These are phyloP conservation scores for Sporothrix brasiliensis DNA, from an alignment of 2,329 filamentous ascomycete species.

Conservation along the genomic window DNA sequence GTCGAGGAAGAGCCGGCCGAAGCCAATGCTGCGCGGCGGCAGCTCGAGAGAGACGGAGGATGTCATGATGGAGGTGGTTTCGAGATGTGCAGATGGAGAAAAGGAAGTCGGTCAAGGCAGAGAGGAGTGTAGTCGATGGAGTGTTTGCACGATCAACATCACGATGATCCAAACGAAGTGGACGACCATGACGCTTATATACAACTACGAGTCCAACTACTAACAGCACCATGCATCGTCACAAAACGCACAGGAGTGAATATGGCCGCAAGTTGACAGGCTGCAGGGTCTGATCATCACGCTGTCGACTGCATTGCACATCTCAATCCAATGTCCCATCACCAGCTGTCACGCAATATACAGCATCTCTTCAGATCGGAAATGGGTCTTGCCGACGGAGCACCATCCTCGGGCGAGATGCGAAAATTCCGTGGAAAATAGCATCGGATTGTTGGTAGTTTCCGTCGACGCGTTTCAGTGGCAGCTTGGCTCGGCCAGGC, in stretches of 20 bases:
- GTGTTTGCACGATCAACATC: too few relatives aligned
- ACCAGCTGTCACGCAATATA: not conserved
- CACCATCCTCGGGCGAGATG: not conserved
- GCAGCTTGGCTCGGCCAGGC: too few relatives aligned
- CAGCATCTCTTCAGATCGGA: not conserved
- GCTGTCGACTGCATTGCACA: too few relatives aligned
- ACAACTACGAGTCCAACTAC: not conserved
- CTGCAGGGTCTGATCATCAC: too few relatives aligned
- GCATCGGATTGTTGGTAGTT: not conserved
- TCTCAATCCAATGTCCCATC: not conserved
- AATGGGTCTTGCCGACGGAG: not conserved
- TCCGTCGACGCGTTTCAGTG: not conserved
- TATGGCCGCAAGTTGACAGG: too few relatives aligned
- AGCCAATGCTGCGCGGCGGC: not conserved
- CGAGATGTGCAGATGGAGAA: not conserved
- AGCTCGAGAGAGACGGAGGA: slow-evolving; percentile 18
- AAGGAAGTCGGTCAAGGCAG: not conserved
- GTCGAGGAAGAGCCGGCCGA: not conserved
- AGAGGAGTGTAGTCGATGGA: not conserved
- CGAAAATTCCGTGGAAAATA: not conserved
- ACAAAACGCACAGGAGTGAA: not conserved
- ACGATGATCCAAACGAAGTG: not conserved
- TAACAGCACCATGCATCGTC: not conserved
- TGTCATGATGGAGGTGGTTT: not conserved
- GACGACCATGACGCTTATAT: not conserved